Base-by-base conservation (phyloP, 2,329 filamentous ascomycete genomes). In the Lasiodiplodia gonubiensis region DNA sequence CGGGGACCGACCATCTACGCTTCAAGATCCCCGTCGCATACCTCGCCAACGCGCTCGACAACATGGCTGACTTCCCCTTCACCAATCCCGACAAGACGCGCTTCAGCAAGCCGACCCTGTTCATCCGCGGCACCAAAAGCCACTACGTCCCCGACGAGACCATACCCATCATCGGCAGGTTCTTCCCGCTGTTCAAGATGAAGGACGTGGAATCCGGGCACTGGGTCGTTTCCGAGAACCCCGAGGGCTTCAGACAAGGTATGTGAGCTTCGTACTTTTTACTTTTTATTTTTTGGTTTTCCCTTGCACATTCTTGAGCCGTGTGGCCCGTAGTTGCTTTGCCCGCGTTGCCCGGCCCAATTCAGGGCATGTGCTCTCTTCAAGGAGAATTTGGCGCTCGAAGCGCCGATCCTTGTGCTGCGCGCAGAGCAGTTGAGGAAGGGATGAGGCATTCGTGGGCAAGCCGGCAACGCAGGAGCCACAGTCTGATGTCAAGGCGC, bases 21-120 rank as follows among this genome's bases (percentile, higher is more conserved):
- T 97, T 95, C 80, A 87, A 92, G 33, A 88, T 98, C 3, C 94
- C 95, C 0, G 81, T 99, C 12, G 84, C 86, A 55, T 89, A 87
- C 3, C 82, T 99, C 0, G 89, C 85, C 4, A 83, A 85, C 57
- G 84, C 89, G 0, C 82, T 99, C 49, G 86, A 89, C 71, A 84
- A 92, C 70, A 87, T 98, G 82, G 93, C 92, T 1, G 92, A 96
- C 72, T 99, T 99, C 74, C 94, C 95, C 0, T 97, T 90, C 81
- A 90, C 86, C 71, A 85, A 93, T 72, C 89, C 93, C 0, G 84
- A 86, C n/a, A 79, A 85, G 70, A 80, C 83, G 39, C 85, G 89
- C 30, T 98, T 92, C 75, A 84, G 88, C 72, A 93, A 93, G 70
- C 92, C 89, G 0, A 90, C 93, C 16, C 83, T 98, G 25, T 93